These are phyloP conservation scores for Phaseolus coccineus DNA, from an alignment of 331 rosid species.

Conservation along the genomic window DNA sequence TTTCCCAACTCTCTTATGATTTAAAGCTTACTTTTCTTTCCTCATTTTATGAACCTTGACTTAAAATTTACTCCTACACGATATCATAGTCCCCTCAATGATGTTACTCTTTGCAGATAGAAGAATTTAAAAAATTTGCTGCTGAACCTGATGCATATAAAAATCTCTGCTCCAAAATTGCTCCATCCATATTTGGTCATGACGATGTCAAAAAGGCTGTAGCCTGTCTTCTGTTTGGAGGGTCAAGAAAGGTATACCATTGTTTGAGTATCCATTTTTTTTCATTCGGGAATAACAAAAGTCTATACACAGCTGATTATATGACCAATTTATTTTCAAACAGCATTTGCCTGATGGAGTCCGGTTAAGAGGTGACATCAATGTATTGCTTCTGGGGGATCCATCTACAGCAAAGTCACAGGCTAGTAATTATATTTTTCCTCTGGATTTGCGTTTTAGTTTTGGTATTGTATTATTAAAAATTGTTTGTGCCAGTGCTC, in stretches of 20 bases:
- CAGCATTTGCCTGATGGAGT: slow-evolving; percentile 98
- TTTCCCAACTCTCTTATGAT: not conserved
- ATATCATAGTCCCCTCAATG: slow-evolving; percentile 4
- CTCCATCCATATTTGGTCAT: slow-evolving; percentile 98
- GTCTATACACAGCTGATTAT: slow-evolving; percentile 16
- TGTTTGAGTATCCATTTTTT: slow-evolving; percentile 14
- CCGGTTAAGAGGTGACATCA: slow-evolving; percentile 95
- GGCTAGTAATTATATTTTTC: slow-evolving; percentile 51
- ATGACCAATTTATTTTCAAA: slow-evolving; percentile 44
- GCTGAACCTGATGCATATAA: slow-evolving; percentile 83
- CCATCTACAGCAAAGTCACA: slow-evolving; percentile 99
- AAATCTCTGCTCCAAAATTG: slow-evolving; percentile 85
- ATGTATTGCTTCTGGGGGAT: slow-evolving; percentile 96
- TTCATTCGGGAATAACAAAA: not conserved
- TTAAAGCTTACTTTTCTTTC: slow-evolving; percentile 4
- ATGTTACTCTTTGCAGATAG: slow-evolving; percentile 65
- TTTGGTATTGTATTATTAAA: slow-evolving; percentile 21
- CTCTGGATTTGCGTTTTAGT: slow-evolving; percentile 44
- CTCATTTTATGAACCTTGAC: slow-evolving; percentile 2
- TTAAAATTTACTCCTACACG: not conserved
- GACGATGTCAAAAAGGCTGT: slow-evolving; percentile 92
- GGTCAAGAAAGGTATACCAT: slow-evolving; percentile 85
- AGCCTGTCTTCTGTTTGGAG: slow-evolving; percentile 96
- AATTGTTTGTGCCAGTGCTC: not conserved
- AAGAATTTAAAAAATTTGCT: slow-evolving; percentile 91